Conservation (phyloP, 495 filamentous ascomycete genomes). For the Neurospora discreta region DNA sequence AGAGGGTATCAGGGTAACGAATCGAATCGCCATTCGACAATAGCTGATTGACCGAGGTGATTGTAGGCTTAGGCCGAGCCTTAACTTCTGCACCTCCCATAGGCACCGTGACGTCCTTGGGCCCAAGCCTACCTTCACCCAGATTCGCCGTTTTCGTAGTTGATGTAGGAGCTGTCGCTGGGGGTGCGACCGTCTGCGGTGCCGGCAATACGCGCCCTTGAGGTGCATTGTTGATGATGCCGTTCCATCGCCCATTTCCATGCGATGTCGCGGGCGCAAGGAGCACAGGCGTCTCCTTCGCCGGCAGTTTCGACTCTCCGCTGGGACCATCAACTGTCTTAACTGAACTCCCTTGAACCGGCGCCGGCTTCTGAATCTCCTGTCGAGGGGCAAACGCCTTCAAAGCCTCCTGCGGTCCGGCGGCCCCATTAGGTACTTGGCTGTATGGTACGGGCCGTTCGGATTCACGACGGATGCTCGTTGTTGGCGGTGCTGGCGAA, state of each 20-base stretch:
- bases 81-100: slow-evolving; percentile 2
- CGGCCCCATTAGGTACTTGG: background rate
- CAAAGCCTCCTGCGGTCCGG: background rate
- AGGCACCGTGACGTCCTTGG: background rate
- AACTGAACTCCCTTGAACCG: background rate
- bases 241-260: background rate
- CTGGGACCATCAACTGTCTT: background rate
- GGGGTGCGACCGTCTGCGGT: background rate
- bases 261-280: background rate
- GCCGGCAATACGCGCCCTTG: background rate
- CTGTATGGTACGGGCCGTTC: background rate
- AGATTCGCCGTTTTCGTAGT: background rate
- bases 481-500: slow-evolving; percentile 9
- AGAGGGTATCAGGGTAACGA: slow-evolving; percentile 25
- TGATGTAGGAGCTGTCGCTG: background rate
- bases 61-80: background rate
- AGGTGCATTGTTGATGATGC: background rate
- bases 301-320: background rate
- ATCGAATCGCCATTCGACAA: slow-evolving; percentile 7
- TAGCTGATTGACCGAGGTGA: slow-evolving; percentile 1
- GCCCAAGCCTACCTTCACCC: background rate
- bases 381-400: background rate
- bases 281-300: background rate
- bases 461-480: slow-evolving; percentile 5
- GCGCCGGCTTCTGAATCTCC: background rate